Base-by-base conservation (phyloP, 768 basidiomycete genomes). In the Tremella mesenterica region DNA sequence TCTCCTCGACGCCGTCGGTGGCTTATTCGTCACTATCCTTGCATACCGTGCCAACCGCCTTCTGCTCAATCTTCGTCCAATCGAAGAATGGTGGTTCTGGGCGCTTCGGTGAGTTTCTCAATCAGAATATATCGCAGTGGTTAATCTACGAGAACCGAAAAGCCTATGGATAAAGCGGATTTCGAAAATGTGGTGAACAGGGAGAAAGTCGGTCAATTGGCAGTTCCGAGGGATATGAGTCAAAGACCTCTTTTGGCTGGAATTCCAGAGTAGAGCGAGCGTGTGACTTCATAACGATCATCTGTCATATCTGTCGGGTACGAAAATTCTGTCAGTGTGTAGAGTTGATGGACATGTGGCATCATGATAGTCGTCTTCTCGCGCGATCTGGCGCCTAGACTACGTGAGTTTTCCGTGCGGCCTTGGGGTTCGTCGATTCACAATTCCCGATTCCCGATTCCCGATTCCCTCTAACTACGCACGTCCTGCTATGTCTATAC, bases 21-120 rank as follows among this genome's bases (percentile, higher is more conserved):
- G 66, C 14, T 61, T 68, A 50, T 54, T 68, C 53, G 63, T 68
- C 2, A 65, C 63, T 8, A 34, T 60, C 28, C 20, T 61, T n/a
- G 66, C 66, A 3, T 57, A 68, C 43, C 43, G 50, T 29, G 20
- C 60, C 48, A 68, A 68, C 52, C 25, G 50, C 28, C 27, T 63
- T 21, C 49, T 65, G 7, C 56, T 68, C 33, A 64, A 68, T 48
- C 57, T 68, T 20, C 56, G 66, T 34, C 63, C 63, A n/a, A 30
- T 68, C 21, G 63, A 68, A 53, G 66, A 68, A 49, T 68, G 63
- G 63, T 51, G 56, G 33, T 63, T 68, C 57, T 68, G 66, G 66
- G 14, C 56, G 25, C n/a, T 57, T n/a, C 54, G 60, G 61, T 59
- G 45, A 50, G 56, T 55, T 14, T 21, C 31, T 48, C 36, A 4